Evolutionary conservation across 345 rosid genomes (phyloP).

Genomic region (Ceriops zippeliana): DNA sequence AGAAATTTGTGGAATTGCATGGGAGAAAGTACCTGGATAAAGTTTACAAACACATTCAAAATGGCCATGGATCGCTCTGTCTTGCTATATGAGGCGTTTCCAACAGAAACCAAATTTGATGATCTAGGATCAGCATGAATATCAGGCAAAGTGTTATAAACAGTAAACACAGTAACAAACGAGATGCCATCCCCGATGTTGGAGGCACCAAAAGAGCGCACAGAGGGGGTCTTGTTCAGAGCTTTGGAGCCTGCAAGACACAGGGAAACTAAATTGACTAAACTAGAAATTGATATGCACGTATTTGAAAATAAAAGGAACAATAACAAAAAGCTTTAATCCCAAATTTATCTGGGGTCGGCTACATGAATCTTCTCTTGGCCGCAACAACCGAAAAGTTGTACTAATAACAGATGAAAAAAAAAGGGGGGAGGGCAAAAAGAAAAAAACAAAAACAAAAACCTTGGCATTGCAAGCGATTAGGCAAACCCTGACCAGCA

Average conservation of each 20-base stretch:
- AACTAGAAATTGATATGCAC: not conserved
- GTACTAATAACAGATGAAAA: not conserved
- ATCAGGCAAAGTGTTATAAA: conserved; percentile 48
- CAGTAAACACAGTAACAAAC: conserved; percentile 71
- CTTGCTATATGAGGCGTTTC: conserved; percentile 66
- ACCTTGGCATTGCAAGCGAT: conserved; percentile 88
- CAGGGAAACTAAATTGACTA: not conserved
- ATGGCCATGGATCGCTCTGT: conserved; percentile 66
- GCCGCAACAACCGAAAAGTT: not conserved
- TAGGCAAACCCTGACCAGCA: conserved; percentile 74
- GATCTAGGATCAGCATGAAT: conserved; percentile 33
- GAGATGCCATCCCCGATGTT: conserved; percentile 40
- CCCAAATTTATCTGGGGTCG: not conserved
- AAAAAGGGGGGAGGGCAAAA: not conserved
- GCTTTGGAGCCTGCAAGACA: conserved; percentile 55
- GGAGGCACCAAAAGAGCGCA: conserved; percentile 27
- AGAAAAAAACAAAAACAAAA: not conserved
- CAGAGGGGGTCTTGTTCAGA: conserved; percentile 52
- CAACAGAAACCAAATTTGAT: conserved; percentile 53
- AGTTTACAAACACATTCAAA: conserved; percentile 59
- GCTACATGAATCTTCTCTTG: no score
- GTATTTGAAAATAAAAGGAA: not conserved
- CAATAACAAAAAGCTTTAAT: not conserved
- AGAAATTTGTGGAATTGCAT: not conserved
- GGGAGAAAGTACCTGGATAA: conserved; percentile 54